Evolutionary conservation across 2,329 filamentous ascomycete species (phyloP), one percentile per base, ranked within the genome.

Genomic region (Neonectria hederae): DNA sequence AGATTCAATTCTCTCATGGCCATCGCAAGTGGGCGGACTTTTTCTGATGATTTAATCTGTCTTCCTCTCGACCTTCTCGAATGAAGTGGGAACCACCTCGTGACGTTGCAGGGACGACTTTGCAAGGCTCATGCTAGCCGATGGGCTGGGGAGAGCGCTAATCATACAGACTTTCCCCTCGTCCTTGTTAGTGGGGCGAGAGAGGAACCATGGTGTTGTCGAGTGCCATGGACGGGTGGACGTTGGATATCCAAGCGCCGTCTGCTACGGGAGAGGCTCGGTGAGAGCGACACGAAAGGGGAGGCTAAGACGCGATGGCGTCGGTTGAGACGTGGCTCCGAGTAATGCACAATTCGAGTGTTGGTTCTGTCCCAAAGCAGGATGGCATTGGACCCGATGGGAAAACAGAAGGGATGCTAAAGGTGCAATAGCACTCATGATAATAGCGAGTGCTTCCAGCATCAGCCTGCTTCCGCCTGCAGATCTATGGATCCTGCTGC

Each of bases 21-120:
- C 28, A 51, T 55, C 32, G 43, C 45, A 51, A 21, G 49, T 49
- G 63, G 61, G 58, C 49, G 42, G 35, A 14, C 26, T 28, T 35
- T 57, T 56, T 56, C 30, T 49, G 19, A 59, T 51, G 32, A 59
- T 40, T 40, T 40, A 26, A 58, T 58, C 35, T 51, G 51, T 42
- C 54, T 70, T 72, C 66, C 9, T 67, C 54, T 57, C 42, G 35
- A 32, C 62, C 67, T 73, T 73, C 69, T 70, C 60, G 69, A 72
- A 72, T 56, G 54, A 72, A 70, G 69, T 64, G 67, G 67, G 48
- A 68, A 64, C 54, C 51, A 22, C 40, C 19, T 53, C 17, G 21
- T 30, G 35, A 28, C 40, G 17, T 53, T 17, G 21, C 48, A 38
- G 60, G 32, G 35, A 35, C 54, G 28, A 54, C 52, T 59, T 22